Evolutionary conservation across 2,329 filamentous ascomycete species (phyloP), one percentile per base, ranked within the genome.

Genomic region (Xylariaceae sp.): DNA sequence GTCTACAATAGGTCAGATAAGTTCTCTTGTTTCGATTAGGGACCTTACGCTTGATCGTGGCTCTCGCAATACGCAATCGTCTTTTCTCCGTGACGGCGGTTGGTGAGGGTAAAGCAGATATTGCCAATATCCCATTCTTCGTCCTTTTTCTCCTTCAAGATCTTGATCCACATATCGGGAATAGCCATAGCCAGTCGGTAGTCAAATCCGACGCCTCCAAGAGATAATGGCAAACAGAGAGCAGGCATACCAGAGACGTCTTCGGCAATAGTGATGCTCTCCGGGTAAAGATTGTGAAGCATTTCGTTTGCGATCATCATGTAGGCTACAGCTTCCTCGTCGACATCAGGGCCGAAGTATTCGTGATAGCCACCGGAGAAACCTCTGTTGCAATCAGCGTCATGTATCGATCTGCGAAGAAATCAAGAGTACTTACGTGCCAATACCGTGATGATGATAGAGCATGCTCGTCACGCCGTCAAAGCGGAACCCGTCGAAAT

Each of bases 401-500:
- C 31, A n/a, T 2, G 22, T 14, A n/a, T 45, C 22, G 5, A 33
- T 32, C 19, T 0, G 11, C 19, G 19, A 10, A 18, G 11, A 15
- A 3, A 35, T n/a, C n/a, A 36, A 18, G 6, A 18, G 17, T 39
- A 72, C 89, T 78, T 75, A 94, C 84, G 91, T 95, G 76, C 94
- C 94, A 70, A 99, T 96, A 42, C 94, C 94, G 66, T 99, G 94
- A 66, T 99, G 94, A 14, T 76, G 74, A 69, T 99, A 99, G 49
- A 99, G 85, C 90, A 99, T 99, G 72, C 91, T 96, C 1, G 94
- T 99, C 45, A 99, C 94, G 57, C 94, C 94, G 60, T 99, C 94
- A 62, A 99, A 99, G 39, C 94, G 83, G 79, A 97, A 99, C 19
- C 94, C 94, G 65, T 99, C 94, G 65, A 99, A 97, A 38, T 83